phyloP scores from a whole-genome alignment of 371 early-diverging fungal species.

The Mucor irregularis region DNA sequence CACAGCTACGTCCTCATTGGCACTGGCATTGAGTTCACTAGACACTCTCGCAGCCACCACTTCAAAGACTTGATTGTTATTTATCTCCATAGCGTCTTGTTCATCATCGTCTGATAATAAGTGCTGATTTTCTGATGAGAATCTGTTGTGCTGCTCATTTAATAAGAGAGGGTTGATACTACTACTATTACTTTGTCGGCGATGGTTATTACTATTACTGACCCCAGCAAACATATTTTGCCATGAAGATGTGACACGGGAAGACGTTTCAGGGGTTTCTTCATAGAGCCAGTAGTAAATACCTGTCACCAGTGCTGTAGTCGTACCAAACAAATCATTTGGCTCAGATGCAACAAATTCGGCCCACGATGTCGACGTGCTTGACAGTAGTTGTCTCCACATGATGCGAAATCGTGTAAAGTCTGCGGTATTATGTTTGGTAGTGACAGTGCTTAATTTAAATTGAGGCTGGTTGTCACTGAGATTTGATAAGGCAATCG shows the following conservation, averaged over 20 bases:
- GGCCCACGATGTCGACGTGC: background rate
- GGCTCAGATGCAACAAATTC: constrained; percentile 15
- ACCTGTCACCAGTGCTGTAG: constrained; percentile 2
- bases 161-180: background rate
- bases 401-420: constrained; percentile 28
- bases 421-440: constrained; percentile 34
- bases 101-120: constrained; percentile 30
- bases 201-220: background rate
- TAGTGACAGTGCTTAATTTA: constrained; percentile 6
- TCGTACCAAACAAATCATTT: background rate
- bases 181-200: background rate
- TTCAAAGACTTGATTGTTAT: constrained; percentile 31
- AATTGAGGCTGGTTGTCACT: constrained; percentile 3
- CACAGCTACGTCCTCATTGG: background rate
- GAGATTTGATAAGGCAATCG: constrained; percentile 4
- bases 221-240: constrained; percentile 12
- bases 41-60: constrained; percentile 27
- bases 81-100: constrained; percentile 36
- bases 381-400: constrained; percentile 14
- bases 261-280: background rate
- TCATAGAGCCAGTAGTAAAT: constrained; percentile 23
- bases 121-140: constrained; percentile 5
- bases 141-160: too few species aligned
- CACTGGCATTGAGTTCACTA: constrained; percentile 1
- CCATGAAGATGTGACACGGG: background rate